These are phyloP conservation scores for Nissolia schottii DNA, from an alignment of 306 rosid genomes.

Conservation along the genomic window DNA sequence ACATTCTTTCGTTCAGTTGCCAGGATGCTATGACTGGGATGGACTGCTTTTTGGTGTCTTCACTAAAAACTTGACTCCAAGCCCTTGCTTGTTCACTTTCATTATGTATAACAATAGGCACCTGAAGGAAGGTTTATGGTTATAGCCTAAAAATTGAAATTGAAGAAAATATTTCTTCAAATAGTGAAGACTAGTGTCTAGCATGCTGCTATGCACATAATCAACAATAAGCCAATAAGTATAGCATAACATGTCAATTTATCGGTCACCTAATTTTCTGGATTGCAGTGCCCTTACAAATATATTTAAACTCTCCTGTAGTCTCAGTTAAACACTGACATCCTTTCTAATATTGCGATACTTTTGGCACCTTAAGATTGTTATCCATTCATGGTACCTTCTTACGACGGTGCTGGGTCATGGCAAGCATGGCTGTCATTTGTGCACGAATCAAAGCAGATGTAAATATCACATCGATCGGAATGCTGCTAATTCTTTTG, in stretches of 20 bases:
- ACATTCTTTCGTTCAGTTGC: conserved; percentile 99
- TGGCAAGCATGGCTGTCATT: conserved; percentile 99
- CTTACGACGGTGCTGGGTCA: conserved; percentile 92
- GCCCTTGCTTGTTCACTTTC: conserved; percentile 80
- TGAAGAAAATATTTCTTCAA: conserved; percentile 4
- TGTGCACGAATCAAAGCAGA: conserved; percentile 97
- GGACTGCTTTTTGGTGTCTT: conserved; percentile 89
- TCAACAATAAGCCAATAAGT: neutral
- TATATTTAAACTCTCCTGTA: neutral
- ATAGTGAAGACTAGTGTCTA: conserved; percentile 6
- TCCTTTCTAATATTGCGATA: neutral
- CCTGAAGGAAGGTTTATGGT: conserved; percentile 46
- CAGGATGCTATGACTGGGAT: conserved; percentile 86
- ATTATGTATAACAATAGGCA: conserved; percentile 76
- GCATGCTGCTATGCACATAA: neutral
- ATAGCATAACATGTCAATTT: conserved; percentile 4
- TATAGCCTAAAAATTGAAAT: conserved; percentile 15
- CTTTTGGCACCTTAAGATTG: neutral
- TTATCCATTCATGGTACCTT: conserved; percentile 49
- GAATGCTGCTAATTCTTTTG: conserved; percentile 94
- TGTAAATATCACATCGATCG: conserved; percentile 87
- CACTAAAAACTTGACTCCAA: conserved; percentile 89
- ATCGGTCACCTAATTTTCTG: neutral
- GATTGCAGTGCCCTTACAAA: neutral
- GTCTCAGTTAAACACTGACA: conserved; percentile 2